A percentile compares a stretch with the other conserved stretches of the same genome.
Evolutionary conservation across 2,329 filamentous ascomycete genomes (phyloP).

Genomic region (Polychaeton citri): DNA sequence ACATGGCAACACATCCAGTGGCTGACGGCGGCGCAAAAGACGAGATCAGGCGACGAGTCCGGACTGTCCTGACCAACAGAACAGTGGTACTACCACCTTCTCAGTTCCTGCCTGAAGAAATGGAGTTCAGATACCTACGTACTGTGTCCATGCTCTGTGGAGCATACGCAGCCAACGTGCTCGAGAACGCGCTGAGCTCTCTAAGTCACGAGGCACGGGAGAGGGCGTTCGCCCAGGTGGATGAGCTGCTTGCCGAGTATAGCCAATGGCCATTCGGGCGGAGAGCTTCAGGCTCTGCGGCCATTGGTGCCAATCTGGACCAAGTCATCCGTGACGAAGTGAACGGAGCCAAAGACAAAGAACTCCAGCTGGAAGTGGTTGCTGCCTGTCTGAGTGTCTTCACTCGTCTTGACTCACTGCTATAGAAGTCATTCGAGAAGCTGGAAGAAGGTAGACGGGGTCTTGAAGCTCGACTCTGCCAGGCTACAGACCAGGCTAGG

Average conservation of each 20-base stretch:
- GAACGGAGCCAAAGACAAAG: constrained; percentile 76
- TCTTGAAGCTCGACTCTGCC: no score
- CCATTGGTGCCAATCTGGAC: constrained; percentile 84
- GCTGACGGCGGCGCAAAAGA: constrained; percentile 95
- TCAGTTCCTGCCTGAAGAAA: constrained; percentile 83
- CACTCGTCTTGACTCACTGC: constrained; percentile 87
- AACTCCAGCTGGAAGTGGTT: constrained; percentile 93
- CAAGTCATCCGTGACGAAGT: constrained; percentile 81
- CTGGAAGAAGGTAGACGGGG: no score
- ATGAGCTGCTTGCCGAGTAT: constrained; percentile 89
- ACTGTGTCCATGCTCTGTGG: constrained; percentile 96
- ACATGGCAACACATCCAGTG: constrained; percentile 98
- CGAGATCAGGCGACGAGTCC: constrained; percentile 84
- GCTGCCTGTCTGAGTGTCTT: constrained; percentile 96
- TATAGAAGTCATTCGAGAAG: no score
- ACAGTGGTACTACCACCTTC: constrained; percentile 80
- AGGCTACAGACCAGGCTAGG: no score
- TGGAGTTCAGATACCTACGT: constrained; percentile 85
- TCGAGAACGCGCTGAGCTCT: constrained; percentile 92
- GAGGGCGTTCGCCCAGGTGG: constrained; percentile 89
- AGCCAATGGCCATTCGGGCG: constrained; percentile 94
- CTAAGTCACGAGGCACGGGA: constrained; percentile 90
- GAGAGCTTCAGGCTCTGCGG: constrained; percentile 60
- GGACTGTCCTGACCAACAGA: constrained; percentile 82
- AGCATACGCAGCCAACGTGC: constrained; percentile 91